Conservation (phyloP, 2,329 filamentous ascomycete genomes). For the Thielaviopsis euricoi region DNA sequence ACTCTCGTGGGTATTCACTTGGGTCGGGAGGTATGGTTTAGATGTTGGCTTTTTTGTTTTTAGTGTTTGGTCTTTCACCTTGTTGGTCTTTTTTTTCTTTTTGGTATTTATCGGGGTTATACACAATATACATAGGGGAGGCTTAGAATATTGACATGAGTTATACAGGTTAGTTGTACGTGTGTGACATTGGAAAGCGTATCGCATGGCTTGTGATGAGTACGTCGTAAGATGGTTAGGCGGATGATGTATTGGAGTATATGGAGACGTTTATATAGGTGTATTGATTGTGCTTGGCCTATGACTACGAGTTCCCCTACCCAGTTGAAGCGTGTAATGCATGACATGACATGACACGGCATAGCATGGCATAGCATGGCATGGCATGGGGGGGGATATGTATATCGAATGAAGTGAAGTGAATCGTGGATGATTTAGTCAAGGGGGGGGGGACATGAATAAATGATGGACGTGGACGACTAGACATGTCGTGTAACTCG, state of each 20-base stretch:
- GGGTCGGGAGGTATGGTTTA: not conserved
- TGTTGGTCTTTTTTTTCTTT: not conserved
- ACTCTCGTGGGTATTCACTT: not conserved
- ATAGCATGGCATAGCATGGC: not conserved
- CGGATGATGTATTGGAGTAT: no score
- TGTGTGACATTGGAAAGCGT: no score
- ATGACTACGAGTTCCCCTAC: not conserved
- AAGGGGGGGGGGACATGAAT: no score
- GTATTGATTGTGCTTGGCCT: no score
- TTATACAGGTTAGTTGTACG: no score
- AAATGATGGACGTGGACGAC: no score
- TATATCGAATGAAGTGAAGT: not conserved
- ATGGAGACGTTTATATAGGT: no score
- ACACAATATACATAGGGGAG: not conserved
- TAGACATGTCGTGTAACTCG: not conserved
- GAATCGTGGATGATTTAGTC: no score
- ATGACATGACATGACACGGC: not conserved
- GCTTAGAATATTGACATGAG: not conserved
- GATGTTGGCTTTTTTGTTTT: not conserved
- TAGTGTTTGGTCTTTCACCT: not conserved
- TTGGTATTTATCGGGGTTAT: not conserved
- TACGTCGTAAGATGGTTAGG: no score
- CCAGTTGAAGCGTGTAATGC: not conserved
- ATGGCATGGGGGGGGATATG: not conserved
- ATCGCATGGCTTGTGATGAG: no score